Conservation (phyloP, 352 stramenopile species). For the Globisporangium heterothallicum region DNA sequence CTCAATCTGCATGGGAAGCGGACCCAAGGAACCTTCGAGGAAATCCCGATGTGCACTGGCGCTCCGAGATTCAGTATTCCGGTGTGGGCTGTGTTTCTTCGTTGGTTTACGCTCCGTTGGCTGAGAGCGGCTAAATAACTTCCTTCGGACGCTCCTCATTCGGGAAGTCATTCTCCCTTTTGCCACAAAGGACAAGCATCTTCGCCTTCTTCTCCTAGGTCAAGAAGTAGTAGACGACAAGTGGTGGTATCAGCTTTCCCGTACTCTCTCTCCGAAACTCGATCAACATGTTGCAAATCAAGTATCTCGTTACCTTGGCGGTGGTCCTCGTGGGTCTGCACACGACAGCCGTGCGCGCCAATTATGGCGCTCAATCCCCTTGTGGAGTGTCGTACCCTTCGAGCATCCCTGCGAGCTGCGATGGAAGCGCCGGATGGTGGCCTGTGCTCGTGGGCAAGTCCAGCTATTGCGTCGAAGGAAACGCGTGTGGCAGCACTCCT, state of each 20-base stretch:
- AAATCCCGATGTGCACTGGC: too few relatives aligned
- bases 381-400: neutral
- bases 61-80: neutral
- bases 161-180: constrained; percentile 4
- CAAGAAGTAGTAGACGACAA: neutral
- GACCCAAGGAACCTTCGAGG: too few relatives aligned
- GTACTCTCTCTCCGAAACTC: neutral
- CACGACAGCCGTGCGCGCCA: neutral
- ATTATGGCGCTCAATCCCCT: neutral
- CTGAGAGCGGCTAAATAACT: constrained; percentile 1
- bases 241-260: neutral
- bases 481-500: neutral
- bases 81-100: neutral
- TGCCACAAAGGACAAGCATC: constrained; percentile 4
- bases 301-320: neutral
- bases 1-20: too few relatives aligned
- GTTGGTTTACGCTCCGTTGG: neutral
- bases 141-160: neutral
- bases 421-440: neutral
- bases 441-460: neutral
- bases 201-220: constrained; percentile 1
- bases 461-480: neutral
- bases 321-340: neutral
- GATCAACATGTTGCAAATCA: neutral
- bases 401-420: neutral